Conservation (phyloP, 2,329 filamentous ascomycete species). For the Chrysoporthe deuterocubensis region DNA sequence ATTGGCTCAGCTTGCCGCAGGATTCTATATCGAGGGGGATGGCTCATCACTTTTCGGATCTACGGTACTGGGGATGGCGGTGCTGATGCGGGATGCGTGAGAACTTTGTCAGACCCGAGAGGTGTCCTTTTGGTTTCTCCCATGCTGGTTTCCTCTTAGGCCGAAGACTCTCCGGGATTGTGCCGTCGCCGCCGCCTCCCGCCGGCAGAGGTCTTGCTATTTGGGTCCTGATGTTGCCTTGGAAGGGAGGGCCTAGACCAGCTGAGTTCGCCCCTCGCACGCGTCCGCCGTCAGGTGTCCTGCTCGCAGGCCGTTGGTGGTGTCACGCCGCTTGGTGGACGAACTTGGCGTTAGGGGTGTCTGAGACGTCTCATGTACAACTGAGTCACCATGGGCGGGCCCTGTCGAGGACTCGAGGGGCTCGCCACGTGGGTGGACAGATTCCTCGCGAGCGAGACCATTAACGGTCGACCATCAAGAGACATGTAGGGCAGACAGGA, state of each 20-base stretch:
- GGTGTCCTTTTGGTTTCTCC: neutral
- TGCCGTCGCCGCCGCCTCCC: neutral
- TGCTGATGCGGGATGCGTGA: neutral
- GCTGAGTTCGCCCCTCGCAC: neutral
- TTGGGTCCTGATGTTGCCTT: neutral
- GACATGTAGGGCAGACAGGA: neutral
- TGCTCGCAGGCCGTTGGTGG: neutral
- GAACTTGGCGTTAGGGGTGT: neutral
- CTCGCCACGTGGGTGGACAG: neutral
- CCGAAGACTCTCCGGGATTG: neutral
- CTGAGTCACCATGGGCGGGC: neutral
- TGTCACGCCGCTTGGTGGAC: neutral
- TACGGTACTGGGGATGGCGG: neutral
- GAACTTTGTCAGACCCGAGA: constrained; percentile 7
- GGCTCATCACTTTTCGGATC: neutral
- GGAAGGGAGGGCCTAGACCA: neutral
- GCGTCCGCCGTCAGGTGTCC: neutral
- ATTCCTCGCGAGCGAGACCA: neutral
- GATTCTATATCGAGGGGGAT: neutral
- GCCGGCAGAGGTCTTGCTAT: neutral
- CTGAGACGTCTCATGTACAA: neutral
- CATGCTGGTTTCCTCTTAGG: neutral
- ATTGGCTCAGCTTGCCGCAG: neutral
- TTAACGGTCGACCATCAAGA: neutral
- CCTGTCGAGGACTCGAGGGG: neutral